Evolutionary conservation across 179 eudicot genomes (phyloP).

Genomic region (Heliamphora pulchella): DNA sequence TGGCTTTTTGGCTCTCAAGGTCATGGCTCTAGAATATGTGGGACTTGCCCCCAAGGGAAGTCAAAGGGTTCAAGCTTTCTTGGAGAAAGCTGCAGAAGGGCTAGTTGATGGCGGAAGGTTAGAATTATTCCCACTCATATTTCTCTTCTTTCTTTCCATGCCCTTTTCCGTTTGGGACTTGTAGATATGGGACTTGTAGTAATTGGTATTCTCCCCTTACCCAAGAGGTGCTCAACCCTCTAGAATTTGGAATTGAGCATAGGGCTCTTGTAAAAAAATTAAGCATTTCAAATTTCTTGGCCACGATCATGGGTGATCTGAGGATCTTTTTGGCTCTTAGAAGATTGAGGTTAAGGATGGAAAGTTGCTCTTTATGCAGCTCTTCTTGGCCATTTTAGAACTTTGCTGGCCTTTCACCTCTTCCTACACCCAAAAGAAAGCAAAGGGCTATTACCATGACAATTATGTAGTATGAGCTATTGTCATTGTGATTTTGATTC

Average conservation of each 20-base stretch:
- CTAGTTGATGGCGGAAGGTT: constrained; percentile 83
- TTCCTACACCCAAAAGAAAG: too few species aligned
- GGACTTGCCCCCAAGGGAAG: constrained; percentile 94
- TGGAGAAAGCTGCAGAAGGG: constrained; percentile 87
- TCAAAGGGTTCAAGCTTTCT: constrained; percentile 72
- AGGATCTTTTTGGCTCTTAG: background rate
- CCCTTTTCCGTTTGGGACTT: background rate
- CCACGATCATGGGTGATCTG: background rate
- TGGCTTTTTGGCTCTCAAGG: constrained; percentile 35
- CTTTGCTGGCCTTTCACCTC: background rate
- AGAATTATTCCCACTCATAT: constrained; percentile 19
- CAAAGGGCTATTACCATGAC: too few species aligned
- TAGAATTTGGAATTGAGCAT: background rate
- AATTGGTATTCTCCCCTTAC: background rate
- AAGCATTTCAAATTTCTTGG: too few species aligned
- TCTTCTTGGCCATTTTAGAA: background rate
- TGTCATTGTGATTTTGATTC: background rate
- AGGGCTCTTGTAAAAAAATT: background rate
- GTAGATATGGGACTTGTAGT: too few species aligned
- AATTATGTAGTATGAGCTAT: too few species aligned
- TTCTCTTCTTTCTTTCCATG: background rate
- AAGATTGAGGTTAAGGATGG: background rate
- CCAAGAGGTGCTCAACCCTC: background rate
- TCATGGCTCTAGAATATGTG: constrained; percentile 53
- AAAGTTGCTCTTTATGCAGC: background rate